Evolutionary conservation across 1,284 basidiomycete species (phyloP), one percentile per base, ranked within the genome.

Genomic region (Microstroma glucosiphilum): DNA sequence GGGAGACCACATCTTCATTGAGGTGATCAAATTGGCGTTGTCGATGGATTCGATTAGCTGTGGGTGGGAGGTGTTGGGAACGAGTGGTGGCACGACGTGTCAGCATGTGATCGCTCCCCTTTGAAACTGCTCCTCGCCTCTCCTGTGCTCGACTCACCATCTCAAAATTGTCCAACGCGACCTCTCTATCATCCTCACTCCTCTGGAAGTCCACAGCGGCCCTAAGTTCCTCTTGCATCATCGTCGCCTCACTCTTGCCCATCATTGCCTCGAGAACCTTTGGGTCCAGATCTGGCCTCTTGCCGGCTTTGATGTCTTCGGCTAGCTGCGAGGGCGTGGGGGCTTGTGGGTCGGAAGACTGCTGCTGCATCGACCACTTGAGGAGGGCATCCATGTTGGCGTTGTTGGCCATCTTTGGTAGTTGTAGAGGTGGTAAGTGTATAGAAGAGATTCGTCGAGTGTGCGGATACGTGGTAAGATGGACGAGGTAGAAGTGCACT

Each of bases 21-120:
- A 87, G 60, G 86, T 85, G 58, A 98, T 84, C 82, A 97, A 88
- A 78, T 92, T 96, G 1, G 94, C 93, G 79, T 98, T 98, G 77
- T 98, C 94, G 62, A 98, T 91, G 55, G 86, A 85, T 79, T 97
- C 92, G 68, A 96, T 85, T 26, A 97, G 83, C 91, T 92, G 71
- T 17, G 61, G 9, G 26, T 15, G 17, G 37, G 46, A 53, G n/a
- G 26, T 6, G 23, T 15, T n/a, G 15, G n/a, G 21, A n/a, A 11
- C 57, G 41, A 19, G 54, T 4, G 40, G 26, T 6, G 23, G 15
- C 6, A 42, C 15, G 17, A 56, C 3, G 43, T 53, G 51, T 53
- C 51, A 53, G 51, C 51, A 26, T 26, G 17, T 51, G 17, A 57
- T 26, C n/a, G 53, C 60, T 15, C 56, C 54, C 54, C 37, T 42